Evolutionary conservation across 306 rosid genomes (phyloP), one percentile per base, ranked within the genome.

Genomic region (Delonix regia): DNA sequence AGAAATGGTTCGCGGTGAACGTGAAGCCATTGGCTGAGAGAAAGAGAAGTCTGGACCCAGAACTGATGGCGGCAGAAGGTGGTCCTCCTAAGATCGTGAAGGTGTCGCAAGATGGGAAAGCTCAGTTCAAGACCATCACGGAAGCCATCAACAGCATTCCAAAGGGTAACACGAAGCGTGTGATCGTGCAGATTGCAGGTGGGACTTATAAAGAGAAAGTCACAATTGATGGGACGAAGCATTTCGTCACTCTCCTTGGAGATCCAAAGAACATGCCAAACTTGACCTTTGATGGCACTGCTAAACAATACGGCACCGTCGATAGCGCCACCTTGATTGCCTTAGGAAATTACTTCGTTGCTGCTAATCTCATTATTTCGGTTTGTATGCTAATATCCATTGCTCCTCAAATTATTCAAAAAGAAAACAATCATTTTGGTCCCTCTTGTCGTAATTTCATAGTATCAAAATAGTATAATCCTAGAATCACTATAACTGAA

Each of bases 81-180:
- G 59, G n/a, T n/a, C n/a, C 66, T 1, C 39, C 69, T 0, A 76
- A 13, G 15, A 39, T 86, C 12, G 18, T 88, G 0, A 86, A 55
- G 76, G 92, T 90, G 0, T 71, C 42, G 42, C 10, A 47, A 8
- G 62, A 74, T 21, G 92, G 92, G 0, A 71, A 60, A 1, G 94
- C 87, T 18, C 28, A 88, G 12, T 90, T 76, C 76, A 81, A 49
- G 73, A 88, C 81, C 3, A 38, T 90, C 21, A 62, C 61, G 0
- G 90, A 83, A 0, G 92, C 95, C 36, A 28, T 88, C 4, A 63
- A 77, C 2, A 86, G 90, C 77, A 73, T 90, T 25, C 92, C 90
- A 7, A 12, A 2, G 0, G 79, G 53, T 0, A 90, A 90, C 64
- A 68, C 82, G 1, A 71, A 75, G 6, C 81, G 95, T 5, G 85